phyloP scores from a whole-genome alignment of 768 basidiomycete genomes.

The Pleurotus djamor region DNA sequence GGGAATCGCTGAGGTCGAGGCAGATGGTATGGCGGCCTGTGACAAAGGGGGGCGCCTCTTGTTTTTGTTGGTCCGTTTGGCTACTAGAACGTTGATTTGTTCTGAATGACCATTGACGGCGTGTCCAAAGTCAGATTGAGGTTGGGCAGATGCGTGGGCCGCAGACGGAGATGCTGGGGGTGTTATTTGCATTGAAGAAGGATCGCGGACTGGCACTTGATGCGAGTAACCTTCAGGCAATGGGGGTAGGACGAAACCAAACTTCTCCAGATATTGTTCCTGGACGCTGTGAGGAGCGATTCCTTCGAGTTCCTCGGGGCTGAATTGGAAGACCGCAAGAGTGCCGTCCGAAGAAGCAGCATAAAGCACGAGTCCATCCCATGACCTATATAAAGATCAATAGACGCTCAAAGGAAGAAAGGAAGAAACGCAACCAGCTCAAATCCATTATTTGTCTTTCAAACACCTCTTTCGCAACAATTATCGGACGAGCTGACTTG shows the following conservation, averaged over 20 bases:
- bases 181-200: constrained; percentile 27
- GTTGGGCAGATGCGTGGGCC: constrained; percentile 23
- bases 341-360: constrained; percentile 97
- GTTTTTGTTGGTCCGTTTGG: constrained; percentile 59
- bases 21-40: constrained; percentile 19
- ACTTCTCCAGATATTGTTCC: constrained; percentile 78
- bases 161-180: constrained; percentile 46
- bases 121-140: constrained; percentile 38
- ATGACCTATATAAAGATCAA: constrained; percentile 58
- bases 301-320: constrained; percentile 76
- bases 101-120: constrained; percentile 46
- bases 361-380: constrained; percentile 89
- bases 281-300: constrained; percentile 74
- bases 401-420: constrained; percentile 3
- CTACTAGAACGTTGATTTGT: constrained; percentile 70
- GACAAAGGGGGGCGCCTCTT: constrained; percentile 55
- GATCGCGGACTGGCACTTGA: constrained; percentile 17
- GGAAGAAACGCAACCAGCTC: constrained; percentile 66
- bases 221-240: constrained; percentile 75
- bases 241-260: constrained; percentile 69
- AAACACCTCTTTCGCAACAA: constrained; percentile 93
- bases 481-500: constrained; percentile 83
- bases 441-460: constrained; percentile 95
- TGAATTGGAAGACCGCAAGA: constrained; percentile 85
- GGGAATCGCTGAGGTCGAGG: constrained; percentile 7